Evolutionary conservation across 108 stramenopile genomes (phyloP).

Genomic region (Heterococcus sp.): DNA sequence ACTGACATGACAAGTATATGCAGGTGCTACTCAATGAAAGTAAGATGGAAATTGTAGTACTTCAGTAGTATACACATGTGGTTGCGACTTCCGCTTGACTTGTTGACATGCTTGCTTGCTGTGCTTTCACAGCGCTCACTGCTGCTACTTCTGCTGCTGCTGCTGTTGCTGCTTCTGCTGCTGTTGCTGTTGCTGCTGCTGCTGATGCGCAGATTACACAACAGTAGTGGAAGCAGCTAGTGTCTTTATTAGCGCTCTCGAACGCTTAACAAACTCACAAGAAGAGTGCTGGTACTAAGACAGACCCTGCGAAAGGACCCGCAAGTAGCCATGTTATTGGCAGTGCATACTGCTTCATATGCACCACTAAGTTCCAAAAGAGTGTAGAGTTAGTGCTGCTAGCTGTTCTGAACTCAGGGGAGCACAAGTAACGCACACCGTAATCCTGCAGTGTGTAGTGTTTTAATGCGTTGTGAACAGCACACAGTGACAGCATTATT

Average conservation of each 20-base stretch:
- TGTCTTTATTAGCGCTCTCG: too few relatives aligned
- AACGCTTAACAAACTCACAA: background rate
- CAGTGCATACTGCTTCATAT: constrained; percentile 41
- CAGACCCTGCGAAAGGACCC: background rate
- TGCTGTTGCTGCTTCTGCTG: background rate
- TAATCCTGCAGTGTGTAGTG: constrained; percentile 32
- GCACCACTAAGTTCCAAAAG: constrained; percentile 55
- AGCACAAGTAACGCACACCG: constrained; percentile 42
- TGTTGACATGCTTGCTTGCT: too few relatives aligned
- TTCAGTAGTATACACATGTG: too few relatives aligned
- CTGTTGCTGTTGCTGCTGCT: background rate
- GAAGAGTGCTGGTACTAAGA: background rate
- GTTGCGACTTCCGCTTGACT: too few relatives aligned
- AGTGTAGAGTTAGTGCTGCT: constrained; percentile 27
- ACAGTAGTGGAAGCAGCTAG: too few relatives aligned
- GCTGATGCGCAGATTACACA: too few relatives aligned
- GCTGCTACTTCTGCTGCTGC: background rate
- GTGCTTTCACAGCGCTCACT: background rate
- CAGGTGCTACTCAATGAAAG: too few relatives aligned
- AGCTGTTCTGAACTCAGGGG: constrained; percentile 27
- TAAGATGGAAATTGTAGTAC: too few relatives aligned
- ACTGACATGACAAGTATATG: too few relatives aligned
- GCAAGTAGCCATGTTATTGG: constrained; percentile 48
- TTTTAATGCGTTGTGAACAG: too few relatives aligned
- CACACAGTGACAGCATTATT: too few relatives aligned